Evolutionary conservation across 2,329 filamentous ascomycete genomes (phyloP).

Genomic region (Claviceps maximensis): DNA sequence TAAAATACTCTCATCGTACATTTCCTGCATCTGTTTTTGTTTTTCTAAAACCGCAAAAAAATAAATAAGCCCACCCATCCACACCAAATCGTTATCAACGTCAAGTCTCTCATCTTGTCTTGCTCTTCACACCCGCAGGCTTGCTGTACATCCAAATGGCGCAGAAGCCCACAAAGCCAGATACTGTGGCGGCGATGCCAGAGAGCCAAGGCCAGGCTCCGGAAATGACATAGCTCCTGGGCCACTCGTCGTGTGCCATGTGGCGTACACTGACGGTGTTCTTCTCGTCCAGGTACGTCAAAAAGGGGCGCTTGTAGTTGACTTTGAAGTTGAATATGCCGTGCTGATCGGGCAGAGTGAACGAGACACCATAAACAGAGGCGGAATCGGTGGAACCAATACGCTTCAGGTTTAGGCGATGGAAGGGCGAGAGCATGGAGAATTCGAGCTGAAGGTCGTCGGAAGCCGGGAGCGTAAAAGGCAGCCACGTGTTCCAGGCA

Average conservation of each 20-base stretch:
- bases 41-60: background rate
- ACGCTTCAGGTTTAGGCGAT: constrained; percentile 62
- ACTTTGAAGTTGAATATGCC: constrained; percentile 98
- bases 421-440: constrained; percentile 96
- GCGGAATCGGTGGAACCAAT: constrained; percentile 45
- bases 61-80: background rate
- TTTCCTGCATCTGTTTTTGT: background rate
- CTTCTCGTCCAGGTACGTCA: constrained; percentile 86
- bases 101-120: constrained; percentile 16
- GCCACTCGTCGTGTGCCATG: constrained; percentile 95
- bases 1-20: constrained; percentile 1
- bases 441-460: constrained; percentile 90
- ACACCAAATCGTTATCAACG: background rate
- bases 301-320: constrained; percentile 92
- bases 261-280: constrained; percentile 87
- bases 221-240: constrained; percentile 76
- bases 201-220: constrained; percentile 92
- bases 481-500: constrained; percentile 55
- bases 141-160: constrained; percentile 71
- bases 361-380: constrained; percentile 60
- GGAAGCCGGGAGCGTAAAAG: constrained; percentile 54
- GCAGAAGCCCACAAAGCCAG: constrained; percentile 75
- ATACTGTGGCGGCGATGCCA: constrained; percentile 72
- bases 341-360: constrained; percentile 88
- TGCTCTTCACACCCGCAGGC: constrained; percentile 23